These are phyloP conservation scores for Rosa rugosa DNA, from an alignment of 306 rosid species.

Conservation along the genomic window DNA sequence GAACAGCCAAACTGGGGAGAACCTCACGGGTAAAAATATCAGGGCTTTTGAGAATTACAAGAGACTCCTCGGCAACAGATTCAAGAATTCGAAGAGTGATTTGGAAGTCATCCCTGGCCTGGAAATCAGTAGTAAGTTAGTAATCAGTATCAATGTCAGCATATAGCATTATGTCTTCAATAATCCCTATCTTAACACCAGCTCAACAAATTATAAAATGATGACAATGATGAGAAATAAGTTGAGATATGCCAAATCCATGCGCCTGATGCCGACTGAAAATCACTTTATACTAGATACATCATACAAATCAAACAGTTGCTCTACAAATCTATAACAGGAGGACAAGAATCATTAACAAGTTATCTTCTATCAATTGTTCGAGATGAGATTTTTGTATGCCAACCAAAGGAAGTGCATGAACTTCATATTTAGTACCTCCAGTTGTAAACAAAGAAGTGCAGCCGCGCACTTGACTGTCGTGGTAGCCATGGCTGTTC, in stretches of 20 bases:
- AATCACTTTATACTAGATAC: too few species aligned
- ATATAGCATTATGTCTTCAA: background rate
- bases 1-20: constrained; percentile 89
- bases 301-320: background rate
- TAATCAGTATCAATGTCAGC: constrained; percentile 28
- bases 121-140: constrained; percentile 35
- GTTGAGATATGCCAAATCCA: too few species aligned
- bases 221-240: too few species aligned
- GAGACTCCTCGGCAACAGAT: constrained; percentile 75
- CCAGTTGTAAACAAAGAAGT: background rate
- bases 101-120: constrained; percentile 99
- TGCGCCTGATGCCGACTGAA: too few species aligned
- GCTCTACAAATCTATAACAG: background rate
- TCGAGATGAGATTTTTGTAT: background rate
- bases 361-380: background rate
- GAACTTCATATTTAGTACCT: background rate
- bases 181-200: too few species aligned
- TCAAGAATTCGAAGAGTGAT: constrained; percentile 82
- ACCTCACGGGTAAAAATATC: constrained; percentile 70
- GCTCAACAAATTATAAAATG: too few species aligned
- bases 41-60: constrained; percentile 60
- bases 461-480: background rate
- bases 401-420: background rate
- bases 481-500: background rate
- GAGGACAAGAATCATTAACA: background rate